Evolutionary conservation across 371 early-diverging fungal genomes (phyloP), one percentile per base, ranked within the genome.

Genomic region (Mortierella polycephala): DNA sequence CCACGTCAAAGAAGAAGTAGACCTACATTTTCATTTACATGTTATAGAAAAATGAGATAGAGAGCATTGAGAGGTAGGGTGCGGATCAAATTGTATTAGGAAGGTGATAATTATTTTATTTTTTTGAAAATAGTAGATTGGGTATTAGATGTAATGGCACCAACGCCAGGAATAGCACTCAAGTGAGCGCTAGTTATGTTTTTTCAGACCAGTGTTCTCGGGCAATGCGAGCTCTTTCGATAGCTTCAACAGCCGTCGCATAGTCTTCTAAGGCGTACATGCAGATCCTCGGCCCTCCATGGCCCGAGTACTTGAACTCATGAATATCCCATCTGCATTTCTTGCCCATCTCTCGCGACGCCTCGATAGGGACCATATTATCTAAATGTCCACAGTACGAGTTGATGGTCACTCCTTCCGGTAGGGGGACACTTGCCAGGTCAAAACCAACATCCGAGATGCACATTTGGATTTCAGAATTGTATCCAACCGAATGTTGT

Each of bases 261-360:
- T 69, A 72, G 12, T 79, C 79, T 39, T 79, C 79, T 39, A 79
- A 30, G 11, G 79, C 73, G 37, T 65, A 72, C 79, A 79, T 79
- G 23, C 62, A 55, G 65, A 79, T 79, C 46, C 79, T 44, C 0
- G 79, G 79, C 0, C 79, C 79, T 18, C 79, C 79, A 62, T 79
- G 79, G 11, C 73, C 79, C 20, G 79, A 72, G 57, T 66, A 69
- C 52, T 45, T 69, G 56, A 79, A 79, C 60, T 79, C 79, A 37
- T 79, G 68, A 12, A 69, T 72, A n/a, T 69, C 50, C 79, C 79
- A 79, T 0, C 67, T 66, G 54, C 79, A 69, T 14, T 65, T 68
- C 9, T 20, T 3, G 0, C 69, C 67, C 79, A 79, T 72, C 55
- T 79, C 73, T 6, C 73, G 56, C 18, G 79, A 57, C 5, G 79